Base-by-base conservation (phyloP, 208 protist species). In the Wallacemonas sp. region DNA sequence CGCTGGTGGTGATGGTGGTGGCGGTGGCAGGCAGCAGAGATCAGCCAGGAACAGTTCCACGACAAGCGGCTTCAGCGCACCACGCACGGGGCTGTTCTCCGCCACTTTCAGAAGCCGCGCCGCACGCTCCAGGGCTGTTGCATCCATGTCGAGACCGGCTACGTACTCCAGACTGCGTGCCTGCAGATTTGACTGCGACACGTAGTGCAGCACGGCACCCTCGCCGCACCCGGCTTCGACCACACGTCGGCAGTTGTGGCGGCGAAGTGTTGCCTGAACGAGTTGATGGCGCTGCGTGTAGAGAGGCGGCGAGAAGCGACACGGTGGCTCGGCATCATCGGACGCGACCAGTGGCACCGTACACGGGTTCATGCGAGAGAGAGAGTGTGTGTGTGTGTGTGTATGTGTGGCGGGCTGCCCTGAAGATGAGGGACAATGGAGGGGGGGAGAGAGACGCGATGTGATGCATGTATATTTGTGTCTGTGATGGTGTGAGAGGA, bases 201-300 rank as follows among this genome's bases (percentile, higher is more conserved):
- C 6, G 47, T 63, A 70, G 8, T 49, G 39, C 11, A 87, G 65
- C 8, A 91, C 33, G 36, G 66, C 67, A 1, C 81, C 78, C 39
- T 61, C 32, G 9, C 72, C 74, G 55, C 78, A 88, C 32, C 85
- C 78, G 29, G 79, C 85, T 41, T 86, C 85, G 16, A 88, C 68
- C 17, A 88, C 48, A 27, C 66, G 72, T 1, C 33, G 17, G 58
- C 81, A 83, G 4, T 47, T 11, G 29, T 80, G 67, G 26, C 56
- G 56, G 48, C 67, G 23, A 26, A 80, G 68, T 17, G 70, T 27
- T 17, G 58, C 0, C 12, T 68, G 39, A 4, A 70, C 69, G 12
- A 77, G 65, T n/a, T 72, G 73, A 2, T 75, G 61, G n/a, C 81
- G 62, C 36, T 86, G 81, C 17, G 72, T 55, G 76, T 77, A 83